Percentiles rank a stretch among this genome's conserved stretches.
phyloP scores from a whole-genome alignment of 2,329 filamentous ascomycete species.

The Venturia aucupariae region DNA sequence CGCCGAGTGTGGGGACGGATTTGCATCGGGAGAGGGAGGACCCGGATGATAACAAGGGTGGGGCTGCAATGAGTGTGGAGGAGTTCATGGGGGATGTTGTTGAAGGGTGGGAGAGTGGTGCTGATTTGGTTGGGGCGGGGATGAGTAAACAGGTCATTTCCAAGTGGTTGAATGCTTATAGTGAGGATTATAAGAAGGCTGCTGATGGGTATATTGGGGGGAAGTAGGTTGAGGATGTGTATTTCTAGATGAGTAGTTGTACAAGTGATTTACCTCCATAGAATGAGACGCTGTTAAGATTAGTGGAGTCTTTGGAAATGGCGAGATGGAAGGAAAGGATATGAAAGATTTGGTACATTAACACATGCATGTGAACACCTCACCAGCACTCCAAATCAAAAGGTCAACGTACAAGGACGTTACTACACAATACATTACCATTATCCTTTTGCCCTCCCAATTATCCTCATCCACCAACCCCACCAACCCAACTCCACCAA shows the following conservation, averaged over 20 bases:
- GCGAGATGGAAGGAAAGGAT: too few species aligned
- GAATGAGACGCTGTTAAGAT: too few species aligned
- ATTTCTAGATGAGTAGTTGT: not conserved
- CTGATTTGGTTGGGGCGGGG: slow-evolving; percentile 42
- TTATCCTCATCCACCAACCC: not conserved
- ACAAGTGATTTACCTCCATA: too few species aligned
- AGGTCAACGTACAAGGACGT: too few species aligned
- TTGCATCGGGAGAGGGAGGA: slow-evolving; percentile 47
- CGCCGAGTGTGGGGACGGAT: slow-evolving; percentile 46
- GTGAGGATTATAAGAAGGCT: slow-evolving; percentile 25
- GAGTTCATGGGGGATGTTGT: slow-evolving; percentile 46
- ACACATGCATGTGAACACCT: too few species aligned
- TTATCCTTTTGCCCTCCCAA: too few species aligned
- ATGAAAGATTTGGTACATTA: too few species aligned
- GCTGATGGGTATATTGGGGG: not conserved
- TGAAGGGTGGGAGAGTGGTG: slow-evolving; percentile 36
- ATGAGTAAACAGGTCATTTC: slow-evolving; percentile 33
- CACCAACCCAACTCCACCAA: too few species aligned
- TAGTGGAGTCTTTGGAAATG: too few species aligned
- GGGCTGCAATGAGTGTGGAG: slow-evolving; percentile 37
- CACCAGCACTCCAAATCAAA: too few species aligned
- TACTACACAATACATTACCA: too few species aligned
- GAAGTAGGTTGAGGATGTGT: too few species aligned
- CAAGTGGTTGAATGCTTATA: slow-evolving; percentile 37
- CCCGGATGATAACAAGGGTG: slow-evolving; percentile 49